Base-by-base conservation (phyloP, 2,329 filamentous ascomycete genomes). In the Alternaria arbusti region DNA sequence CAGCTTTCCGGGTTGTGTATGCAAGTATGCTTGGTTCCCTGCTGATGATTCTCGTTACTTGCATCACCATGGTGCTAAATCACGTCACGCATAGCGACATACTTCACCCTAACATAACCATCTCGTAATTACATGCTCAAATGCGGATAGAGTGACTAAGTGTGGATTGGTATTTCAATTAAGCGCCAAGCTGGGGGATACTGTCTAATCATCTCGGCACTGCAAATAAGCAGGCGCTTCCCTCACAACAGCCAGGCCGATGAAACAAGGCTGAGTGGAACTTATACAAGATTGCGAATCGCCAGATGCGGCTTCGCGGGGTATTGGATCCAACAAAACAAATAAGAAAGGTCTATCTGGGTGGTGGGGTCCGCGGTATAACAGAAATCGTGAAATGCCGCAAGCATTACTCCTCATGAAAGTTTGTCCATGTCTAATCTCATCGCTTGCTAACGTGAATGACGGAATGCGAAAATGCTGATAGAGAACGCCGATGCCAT, bases 381-480 rank as follows among this genome's bases (percentile, higher is more conserved):
- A 61, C 69, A 71, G 70, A 74, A 73, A 70, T 78, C 74, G 71
- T 78, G 57, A 75, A 66, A 62, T 68, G 68, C 67, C 63, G 56
- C 59, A 62, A 64, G 68, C 69, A 70, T 74, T 72, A 68, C 66
- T 36, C 65, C 61, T 72, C 65, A 64, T 70, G 59, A 66, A 64
- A 56, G 59, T 55, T 56, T 59, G 54, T 66, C 70, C 57, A 59
- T 72, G 57, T 79, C 74, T 76, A 78, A 74, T 66, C 62, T 64
- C 68, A 77, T 75, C 74, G 76, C 76, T 78, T 66, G 74, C 75
- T 77, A 70, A 71, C 59, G 73, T 72, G 71, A 67, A 66, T 67
- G 59, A 68, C 66, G 61, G 70, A 71, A 63, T 54, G 57, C 65
- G 54, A 64, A 67, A 68, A 79, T 79, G 76, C 74, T 76, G 66